A percentile compares a stretch with the other conserved stretches of the same genome.
Conservation (phyloP, 345 rosid species). For the Trapa incisa region DNA sequence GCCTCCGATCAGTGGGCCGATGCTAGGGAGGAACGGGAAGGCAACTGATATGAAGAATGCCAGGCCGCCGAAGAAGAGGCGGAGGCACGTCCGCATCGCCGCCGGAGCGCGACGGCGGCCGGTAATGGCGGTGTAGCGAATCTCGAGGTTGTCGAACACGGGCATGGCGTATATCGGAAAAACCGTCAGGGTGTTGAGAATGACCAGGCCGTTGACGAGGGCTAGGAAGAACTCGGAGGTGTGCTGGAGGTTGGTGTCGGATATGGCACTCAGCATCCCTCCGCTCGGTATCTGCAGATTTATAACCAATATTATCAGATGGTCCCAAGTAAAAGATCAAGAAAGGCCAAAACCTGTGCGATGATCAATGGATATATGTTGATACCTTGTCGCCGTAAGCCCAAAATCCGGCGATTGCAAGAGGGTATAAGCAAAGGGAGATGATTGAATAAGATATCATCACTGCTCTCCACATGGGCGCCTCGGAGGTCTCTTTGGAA, state of each 20-base stretch:
- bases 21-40: constrained; percentile 35
- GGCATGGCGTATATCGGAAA: constrained; percentile 52
- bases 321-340: not conserved
- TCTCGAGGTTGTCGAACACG: constrained; percentile 40
- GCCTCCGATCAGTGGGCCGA: constrained; percentile 35
- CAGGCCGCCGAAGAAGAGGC: constrained; percentile 30
- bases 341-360: not conserved
- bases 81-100: constrained; percentile 18
- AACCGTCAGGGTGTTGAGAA: constrained; percentile 22
- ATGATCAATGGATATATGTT: not conserved
- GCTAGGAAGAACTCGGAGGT: constrained; percentile 17
- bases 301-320: not conserved
- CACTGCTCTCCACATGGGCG: constrained; percentile 44
- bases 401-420: constrained; percentile 43
- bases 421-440: constrained; percentile 20
- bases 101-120: constrained; percentile 11
- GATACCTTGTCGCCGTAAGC: constrained; percentile 39
- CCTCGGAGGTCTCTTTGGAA: constrained; percentile 12
- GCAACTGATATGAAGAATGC: constrained; percentile 27
- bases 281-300: constrained; percentile 14
- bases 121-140: constrained; percentile 12
- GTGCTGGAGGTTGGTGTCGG: constrained; percentile 11
- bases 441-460: constrained; percentile 23
- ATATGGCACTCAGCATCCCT: constrained; percentile 25
- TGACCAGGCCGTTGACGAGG: constrained; percentile 14